phyloP scores from a whole-genome alignment of 345 rosid species.

The Linum trigynum region DNA sequence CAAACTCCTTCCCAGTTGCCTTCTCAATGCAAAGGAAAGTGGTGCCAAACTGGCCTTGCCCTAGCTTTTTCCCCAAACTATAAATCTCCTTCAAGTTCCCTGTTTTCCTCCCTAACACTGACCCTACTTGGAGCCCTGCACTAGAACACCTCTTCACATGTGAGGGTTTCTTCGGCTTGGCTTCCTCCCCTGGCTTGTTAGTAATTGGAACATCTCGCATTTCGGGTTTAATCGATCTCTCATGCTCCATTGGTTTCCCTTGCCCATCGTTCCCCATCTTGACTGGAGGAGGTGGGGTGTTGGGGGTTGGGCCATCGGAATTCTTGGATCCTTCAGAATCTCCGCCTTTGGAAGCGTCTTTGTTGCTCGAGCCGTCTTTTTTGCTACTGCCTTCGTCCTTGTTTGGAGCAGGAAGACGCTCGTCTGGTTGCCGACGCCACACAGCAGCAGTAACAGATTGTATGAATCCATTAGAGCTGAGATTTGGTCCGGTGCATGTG shows the following conservation, averaged over 20 bases:
- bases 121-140: slow-evolving; percentile 49
- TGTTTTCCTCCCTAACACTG: slow-evolving; percentile 51
- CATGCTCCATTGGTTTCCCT: not conserved
- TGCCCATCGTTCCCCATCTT: not conserved
- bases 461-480: not conserved
- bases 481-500: not conserved
- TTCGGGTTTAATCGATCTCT: not conserved
- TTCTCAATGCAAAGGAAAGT: slow-evolving; percentile 69
- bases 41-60: slow-evolving; percentile 88
- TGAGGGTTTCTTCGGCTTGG: slow-evolving; percentile 27
- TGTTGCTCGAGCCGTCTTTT: no score
- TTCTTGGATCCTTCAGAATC: not conserved
- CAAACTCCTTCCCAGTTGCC: slow-evolving; percentile 53
- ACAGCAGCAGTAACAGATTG: not conserved
- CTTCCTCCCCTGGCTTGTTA: slow-evolving; percentile 13
- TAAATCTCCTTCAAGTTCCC: slow-evolving; percentile 62
- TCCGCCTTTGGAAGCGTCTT: not conserved
- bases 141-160: slow-evolving; percentile 45
- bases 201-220: not conserved
- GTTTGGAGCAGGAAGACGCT: not conserved
- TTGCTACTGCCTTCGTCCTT: not conserved
- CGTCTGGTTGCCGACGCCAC: not conserved
- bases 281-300: not conserved
- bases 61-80: slow-evolving; percentile 63
- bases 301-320: not conserved